These are phyloP conservation scores for Berkeleyomyces basicola DNA, from an alignment of 2,329 filamentous ascomycete genomes.

Conservation along the genomic window DNA sequence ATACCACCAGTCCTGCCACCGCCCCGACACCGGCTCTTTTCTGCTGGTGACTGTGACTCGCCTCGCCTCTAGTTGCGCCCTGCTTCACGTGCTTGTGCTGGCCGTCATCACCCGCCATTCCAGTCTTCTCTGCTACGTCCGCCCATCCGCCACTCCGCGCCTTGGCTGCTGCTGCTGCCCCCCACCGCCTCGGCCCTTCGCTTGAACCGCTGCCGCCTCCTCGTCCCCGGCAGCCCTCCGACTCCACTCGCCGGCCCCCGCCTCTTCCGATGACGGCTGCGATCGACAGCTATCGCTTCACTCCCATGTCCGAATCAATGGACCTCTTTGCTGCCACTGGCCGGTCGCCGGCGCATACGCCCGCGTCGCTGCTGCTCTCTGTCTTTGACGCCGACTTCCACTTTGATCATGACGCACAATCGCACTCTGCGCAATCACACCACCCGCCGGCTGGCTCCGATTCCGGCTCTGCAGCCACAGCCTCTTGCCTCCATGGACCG, in stretches of 20 bases:
- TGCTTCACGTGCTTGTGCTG: not conserved
- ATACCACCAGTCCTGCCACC: not conserved
- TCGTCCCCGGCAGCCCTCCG: not conserved
- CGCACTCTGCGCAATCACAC: not conserved
- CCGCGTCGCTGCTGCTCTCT: slow-evolving; percentile 6
- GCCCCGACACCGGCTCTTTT: not conserved
- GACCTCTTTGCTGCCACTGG: slow-evolving; percentile 6
- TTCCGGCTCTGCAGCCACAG: slow-evolving; percentile 13
- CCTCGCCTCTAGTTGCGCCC: not conserved
- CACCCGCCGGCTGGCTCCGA: not conserved
- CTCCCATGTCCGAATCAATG: slow-evolving; percentile 9
- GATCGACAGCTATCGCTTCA: slow-evolving; percentile 7
- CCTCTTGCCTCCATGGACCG: not conserved
- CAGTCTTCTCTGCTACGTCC: too few species aligned
- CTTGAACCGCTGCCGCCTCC: not conserved
- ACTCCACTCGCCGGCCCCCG: not conserved
- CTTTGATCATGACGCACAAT: slow-evolving; percentile 17
- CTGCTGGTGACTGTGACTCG: not conserved
- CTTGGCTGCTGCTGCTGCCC: not conserved
- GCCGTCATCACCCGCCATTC: not conserved
- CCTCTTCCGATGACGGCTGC: slow-evolving; percentile 8
- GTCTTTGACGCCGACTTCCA: slow-evolving; percentile 2
- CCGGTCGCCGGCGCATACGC: slow-evolving; percentile 8
- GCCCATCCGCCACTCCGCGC: too few species aligned
- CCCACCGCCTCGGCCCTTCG: slow-evolving; percentile 8